Evolutionary conservation across 2,329 filamentous ascomycete species (phyloP), one percentile per base, ranked within the genome.

Genomic region (Fusarium fujikuroi): DNA sequence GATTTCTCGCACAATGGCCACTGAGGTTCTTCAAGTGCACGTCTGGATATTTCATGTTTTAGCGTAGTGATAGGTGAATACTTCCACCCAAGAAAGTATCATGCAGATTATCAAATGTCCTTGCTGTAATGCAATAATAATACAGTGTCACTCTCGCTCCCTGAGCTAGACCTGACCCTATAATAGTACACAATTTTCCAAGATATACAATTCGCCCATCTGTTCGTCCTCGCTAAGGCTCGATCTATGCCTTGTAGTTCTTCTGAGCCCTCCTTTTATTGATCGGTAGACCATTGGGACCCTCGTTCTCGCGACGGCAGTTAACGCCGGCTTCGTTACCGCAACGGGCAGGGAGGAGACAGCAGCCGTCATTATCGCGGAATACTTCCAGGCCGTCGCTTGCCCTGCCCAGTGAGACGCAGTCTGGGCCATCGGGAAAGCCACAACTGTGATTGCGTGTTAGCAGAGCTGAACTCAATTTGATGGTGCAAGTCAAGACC

Each of bases 291-390:
- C 57, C 57, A 53, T 60, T 7, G 3, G 57, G 25, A 12, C 44
- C 57, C 16, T 60, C 57, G 9, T 60, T 60, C 34, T 60, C 57
- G 25, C 57, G 57, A 39, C 57, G 57, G 21, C 57, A 60, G 25
- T 53, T 60, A 21, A 60, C 57, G 21, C 44, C 57, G 9, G 3
- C 57, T 32, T 60, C 57, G 8, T 60, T 60, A 19, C 57, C 57
- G 9, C 57, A 60, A 16, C 57, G 34, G 4, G 34, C 34, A 7
- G 57, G 57, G 32, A 53, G 57, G 18, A 60, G 57, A 14, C 44
- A 60, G 34, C 57, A 60, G 34, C 44, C 44, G 3, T 60, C 57
- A 10, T 11, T 23, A 28, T 19, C 34, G 32, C 57, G 57, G 57
- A 60, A 60, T 32, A 53, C 57, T 23, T 54, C 52, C 21, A 54